These are phyloP conservation scores for Termitomyces sp. DNA, from an alignment of 768 basidiomycete species.

Conservation along the genomic window DNA sequence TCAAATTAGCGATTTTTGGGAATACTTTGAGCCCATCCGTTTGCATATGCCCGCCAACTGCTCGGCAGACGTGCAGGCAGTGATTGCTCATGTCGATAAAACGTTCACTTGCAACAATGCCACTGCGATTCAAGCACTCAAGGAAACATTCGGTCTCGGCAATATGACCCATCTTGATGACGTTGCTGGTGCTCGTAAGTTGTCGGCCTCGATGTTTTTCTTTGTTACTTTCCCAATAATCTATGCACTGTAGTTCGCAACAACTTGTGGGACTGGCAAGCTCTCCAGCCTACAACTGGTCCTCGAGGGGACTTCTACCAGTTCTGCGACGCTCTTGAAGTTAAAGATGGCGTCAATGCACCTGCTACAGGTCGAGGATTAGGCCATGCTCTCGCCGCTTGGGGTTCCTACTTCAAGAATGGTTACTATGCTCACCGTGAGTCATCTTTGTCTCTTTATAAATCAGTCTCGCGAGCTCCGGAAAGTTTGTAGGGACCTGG, in stretches of 20 bases:
- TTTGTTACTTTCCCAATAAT: not conserved
- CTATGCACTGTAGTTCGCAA: slow-evolving; percentile 42
- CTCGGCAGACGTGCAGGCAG: slow-evolving; percentile 63
- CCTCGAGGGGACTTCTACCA: slow-evolving; percentile 42
- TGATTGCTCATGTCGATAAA: slow-evolving; percentile 54
- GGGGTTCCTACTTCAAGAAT: slow-evolving; percentile 53
- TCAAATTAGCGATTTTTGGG: slow-evolving; percentile 47
- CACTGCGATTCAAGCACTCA: slow-evolving; percentile 45
- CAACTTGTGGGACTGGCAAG: slow-evolving; percentile 67
- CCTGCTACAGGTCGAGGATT: slow-evolving; percentile 55
- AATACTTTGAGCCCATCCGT: slow-evolving; percentile 68
- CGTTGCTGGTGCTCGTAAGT: slow-evolving; percentile 51
- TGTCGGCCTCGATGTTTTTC: not conserved
- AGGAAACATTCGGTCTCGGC: slow-evolving; percentile 54
- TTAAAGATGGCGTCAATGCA: slow-evolving; percentile 48
- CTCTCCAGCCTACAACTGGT: slow-evolving; percentile 45
- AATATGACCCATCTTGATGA: slow-evolving; percentile 58
- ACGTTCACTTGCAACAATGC: slow-evolving; percentile 41
- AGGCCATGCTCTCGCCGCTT: slow-evolving; percentile 51
- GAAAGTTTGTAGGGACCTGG: slow-evolving; percentile 45
- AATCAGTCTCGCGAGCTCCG: not conserved
- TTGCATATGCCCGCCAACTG: slow-evolving; percentile 68
- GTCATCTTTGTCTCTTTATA: slow-evolving; percentile 15
- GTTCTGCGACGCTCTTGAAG: slow-evolving; percentile 67
- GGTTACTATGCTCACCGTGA: slow-evolving; percentile 41